Conservation (phyloP, 371 early-diverging fungal genomes). For the Haplosporangium sp. region DNA sequence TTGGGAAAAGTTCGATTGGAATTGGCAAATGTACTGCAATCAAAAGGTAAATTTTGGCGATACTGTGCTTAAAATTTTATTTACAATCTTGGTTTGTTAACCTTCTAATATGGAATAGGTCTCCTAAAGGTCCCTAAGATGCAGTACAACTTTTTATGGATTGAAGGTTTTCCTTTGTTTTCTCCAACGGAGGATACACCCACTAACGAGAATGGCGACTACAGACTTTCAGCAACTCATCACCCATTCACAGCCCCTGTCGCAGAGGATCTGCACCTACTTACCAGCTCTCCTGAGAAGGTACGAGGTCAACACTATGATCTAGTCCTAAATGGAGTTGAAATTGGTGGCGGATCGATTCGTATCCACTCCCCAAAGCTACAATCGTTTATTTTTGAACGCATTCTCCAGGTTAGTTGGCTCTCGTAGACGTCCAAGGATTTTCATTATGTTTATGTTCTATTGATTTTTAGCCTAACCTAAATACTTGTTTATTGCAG, state of each 20-base stretch:
- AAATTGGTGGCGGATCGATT: slow-evolving; percentile 94
- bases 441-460: not conserved
- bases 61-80: not conserved
- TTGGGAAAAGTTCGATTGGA: slow-evolving; percentile 81
- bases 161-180: slow-evolving; percentile 91
- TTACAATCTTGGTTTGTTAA: too few species aligned
- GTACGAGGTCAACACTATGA: slow-evolving; percentile 92
- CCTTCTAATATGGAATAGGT: slow-evolving; percentile 29
- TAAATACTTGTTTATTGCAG: slow-evolving; percentile 14
- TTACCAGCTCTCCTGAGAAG: slow-evolving; percentile 71
- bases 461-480: not conserved
- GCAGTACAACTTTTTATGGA: slow-evolving; percentile 84
- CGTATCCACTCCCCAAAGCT: slow-evolving; percentile 86
- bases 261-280: slow-evolving; percentile 71
- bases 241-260: slow-evolving; percentile 94
- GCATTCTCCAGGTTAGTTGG: slow-evolving; percentile 68
- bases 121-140: slow-evolving; percentile 60
- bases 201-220: slow-evolving; percentile 40
- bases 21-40: slow-evolving; percentile 66
- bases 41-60: slow-evolving; percentile 56
- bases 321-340: slow-evolving; percentile 91
- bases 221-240: slow-evolving; percentile 78
- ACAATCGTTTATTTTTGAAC: slow-evolving; percentile 80
- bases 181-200: slow-evolving; percentile 67
- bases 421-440: not conserved